phyloP scores from a whole-genome alignment of 2,329 filamentous ascomycete species.

The Penicillium frequentans region DNA sequence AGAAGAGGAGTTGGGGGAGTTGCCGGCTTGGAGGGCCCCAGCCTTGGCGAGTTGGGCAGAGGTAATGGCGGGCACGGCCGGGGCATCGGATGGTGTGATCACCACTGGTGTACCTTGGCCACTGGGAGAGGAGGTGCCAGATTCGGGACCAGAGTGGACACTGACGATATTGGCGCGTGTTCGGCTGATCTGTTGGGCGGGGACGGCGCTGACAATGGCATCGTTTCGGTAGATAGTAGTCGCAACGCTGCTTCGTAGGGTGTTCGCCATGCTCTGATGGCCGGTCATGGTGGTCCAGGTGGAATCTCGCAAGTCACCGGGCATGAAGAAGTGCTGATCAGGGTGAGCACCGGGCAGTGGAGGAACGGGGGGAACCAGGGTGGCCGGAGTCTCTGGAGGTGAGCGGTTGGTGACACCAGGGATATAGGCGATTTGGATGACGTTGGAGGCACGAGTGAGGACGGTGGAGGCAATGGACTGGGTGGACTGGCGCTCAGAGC shows the following conservation, averaged over 20 bases:
- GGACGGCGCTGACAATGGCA: constrained; percentile 73
- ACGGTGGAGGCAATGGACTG: constrained; percentile 93
- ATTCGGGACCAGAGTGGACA: constrained; percentile 58
- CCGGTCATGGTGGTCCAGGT: constrained; percentile 74
- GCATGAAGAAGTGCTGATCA: constrained; percentile 91
- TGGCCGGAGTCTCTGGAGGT: constrained; percentile 74
- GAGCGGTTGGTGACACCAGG: constrained; percentile 94
- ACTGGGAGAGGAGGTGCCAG: constrained; percentile 41
- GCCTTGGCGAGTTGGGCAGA: constrained; percentile 42
- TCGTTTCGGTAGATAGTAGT: constrained; percentile 94
- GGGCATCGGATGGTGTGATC: constrained; percentile 49
- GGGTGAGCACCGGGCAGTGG: constrained; percentile 72
- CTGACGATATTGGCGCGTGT: constrained; percentile 91
- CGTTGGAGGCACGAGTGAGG: constrained; percentile 92
- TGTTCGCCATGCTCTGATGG: constrained; percentile 52
- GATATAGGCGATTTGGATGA: constrained; percentile 99
- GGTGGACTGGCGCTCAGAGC: constrained; percentile 1
- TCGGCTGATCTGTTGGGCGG: constrained; percentile 82
- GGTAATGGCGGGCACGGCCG: constrained; percentile 73
- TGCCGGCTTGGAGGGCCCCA: constrained; percentile 25
- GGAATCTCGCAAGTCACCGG: constrained; percentile 84
- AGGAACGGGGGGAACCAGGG: constrained; percentile 87
- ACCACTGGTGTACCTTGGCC: constrained; percentile 40
- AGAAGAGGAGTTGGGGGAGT: constrained; percentile 31
- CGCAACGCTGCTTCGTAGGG: constrained; percentile 66